A percentile compares a stretch with the other conserved stretches of the same genome.
These are phyloP conservation scores for Yarrowia hollandica DNA, from an alignment of 805 yeast genomes.

Conservation along the genomic window DNA sequence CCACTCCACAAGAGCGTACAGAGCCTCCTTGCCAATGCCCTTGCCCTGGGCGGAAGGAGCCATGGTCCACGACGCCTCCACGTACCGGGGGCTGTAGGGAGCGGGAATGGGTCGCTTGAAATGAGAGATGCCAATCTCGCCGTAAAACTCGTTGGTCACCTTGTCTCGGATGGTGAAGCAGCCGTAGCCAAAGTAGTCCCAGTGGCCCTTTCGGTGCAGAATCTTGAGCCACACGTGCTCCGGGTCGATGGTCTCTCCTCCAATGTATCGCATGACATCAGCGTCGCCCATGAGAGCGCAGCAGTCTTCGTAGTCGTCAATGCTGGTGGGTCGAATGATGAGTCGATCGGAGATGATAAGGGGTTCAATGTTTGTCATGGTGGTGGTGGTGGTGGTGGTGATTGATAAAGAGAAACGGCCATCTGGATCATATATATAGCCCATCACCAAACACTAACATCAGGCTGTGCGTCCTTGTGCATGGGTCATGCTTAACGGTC, in stretches of 20 bases:
- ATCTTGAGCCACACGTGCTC: conserved; percentile 22
- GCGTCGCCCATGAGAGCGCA: conserved; percentile 17
- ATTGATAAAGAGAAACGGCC: no score
- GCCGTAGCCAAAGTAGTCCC: conserved; percentile 25
- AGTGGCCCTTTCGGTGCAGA: conserved; percentile 16
- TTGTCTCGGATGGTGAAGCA: conserved; percentile 16
- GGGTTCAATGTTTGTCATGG: background rate
- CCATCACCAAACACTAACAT: no score
- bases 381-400: background rate
- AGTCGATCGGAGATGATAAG: background rate
- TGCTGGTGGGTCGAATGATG: background rate
- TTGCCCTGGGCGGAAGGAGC: conserved; percentile 11
- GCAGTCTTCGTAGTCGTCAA: conserved; percentile 13
- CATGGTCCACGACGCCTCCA: conserved; percentile 14
- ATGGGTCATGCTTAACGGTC: no score
- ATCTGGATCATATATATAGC: no score
- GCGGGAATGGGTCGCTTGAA: conserved; percentile 7
- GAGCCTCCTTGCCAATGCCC: conserved; percentile 16
- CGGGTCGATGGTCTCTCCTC: background rate
- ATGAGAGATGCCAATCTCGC: conserved; percentile 8
- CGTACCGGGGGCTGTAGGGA: conserved; percentile 3
- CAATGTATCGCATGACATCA: conserved; percentile 9
- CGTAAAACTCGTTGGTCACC: conserved; percentile 18
- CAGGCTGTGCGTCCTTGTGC: no score
- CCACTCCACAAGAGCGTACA: conserved; percentile 27